Percentiles rank a stretch among this genome's conserved stretches.
phyloP scores from a whole-genome alignment of 495 filamentous ascomycete species.

The Hypoxylon intermedium region DNA sequence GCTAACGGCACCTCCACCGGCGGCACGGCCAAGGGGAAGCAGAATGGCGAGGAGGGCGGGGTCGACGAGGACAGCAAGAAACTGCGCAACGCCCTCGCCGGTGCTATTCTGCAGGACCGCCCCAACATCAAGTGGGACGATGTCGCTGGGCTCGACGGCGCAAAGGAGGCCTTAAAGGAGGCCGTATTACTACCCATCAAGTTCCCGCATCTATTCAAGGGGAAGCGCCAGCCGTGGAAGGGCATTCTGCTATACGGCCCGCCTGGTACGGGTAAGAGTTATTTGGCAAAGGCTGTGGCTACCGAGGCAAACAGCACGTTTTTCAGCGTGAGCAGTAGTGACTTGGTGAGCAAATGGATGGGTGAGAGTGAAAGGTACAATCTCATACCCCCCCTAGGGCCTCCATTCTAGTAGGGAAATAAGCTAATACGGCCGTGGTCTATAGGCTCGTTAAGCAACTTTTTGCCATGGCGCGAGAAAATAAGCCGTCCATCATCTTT shows the following conservation, averaged over 20 bases:
- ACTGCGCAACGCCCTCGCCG: constrained; percentile 84
- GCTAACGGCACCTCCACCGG: constrained; percentile 82
- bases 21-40: constrained; percentile 64
- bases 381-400: neutral
- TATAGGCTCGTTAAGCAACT: constrained; percentile 91
- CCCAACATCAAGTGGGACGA: constrained; percentile 98
- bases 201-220: constrained; percentile 96
- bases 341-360: constrained; percentile 99
- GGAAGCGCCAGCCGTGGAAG: constrained; percentile 97
- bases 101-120: constrained; percentile 92
- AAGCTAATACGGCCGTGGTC: constrained; percentile 9
- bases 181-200: constrained; percentile 97
- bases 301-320: constrained; percentile 99
- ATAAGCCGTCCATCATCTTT: constrained; percentile 98
- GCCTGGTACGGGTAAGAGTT: constrained; percentile 95
- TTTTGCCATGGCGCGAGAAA: constrained; percentile 97
- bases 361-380: constrained; percentile 95
- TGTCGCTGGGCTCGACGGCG: constrained; percentile 92
- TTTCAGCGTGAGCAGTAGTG: constrained; percentile 96
- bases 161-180: constrained; percentile 97
- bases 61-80: constrained; percentile 94
- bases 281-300: constrained; percentile 95
- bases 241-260: constrained; percentile 96
- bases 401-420: neutral
- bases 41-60: constrained; percentile 54